phyloP scores from a whole-genome alignment of 768 basidiomycete genomes.

The Auricularia cornea region DNA sequence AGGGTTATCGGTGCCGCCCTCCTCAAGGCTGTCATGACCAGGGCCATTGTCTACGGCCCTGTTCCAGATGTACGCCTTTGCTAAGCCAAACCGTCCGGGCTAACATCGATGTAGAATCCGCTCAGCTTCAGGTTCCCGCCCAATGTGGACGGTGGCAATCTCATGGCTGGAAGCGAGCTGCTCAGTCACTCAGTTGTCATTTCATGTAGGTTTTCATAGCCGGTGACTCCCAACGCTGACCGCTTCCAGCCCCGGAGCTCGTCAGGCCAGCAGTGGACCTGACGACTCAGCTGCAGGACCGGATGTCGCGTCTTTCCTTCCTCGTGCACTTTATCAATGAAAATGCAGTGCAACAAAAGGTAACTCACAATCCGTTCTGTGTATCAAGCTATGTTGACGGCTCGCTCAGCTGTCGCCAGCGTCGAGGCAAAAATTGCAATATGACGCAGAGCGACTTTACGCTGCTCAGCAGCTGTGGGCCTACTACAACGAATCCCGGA shows the following conservation, averaged over 20 bases:
- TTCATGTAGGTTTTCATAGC: slow-evolving; percentile 46
- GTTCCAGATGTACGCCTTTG: slow-evolving; percentile 42
- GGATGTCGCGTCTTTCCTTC: slow-evolving; percentile 70
- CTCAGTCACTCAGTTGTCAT: slow-evolving; percentile 61
- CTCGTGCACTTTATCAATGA: slow-evolving; percentile 86
- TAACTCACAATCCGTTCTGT: slow-evolving; percentile 18
- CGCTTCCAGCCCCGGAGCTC: slow-evolving; percentile 48
- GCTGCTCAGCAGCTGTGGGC: slow-evolving; percentile 77
- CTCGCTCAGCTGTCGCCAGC: slow-evolving; percentile 67
- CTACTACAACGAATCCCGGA: slow-evolving; percentile 46
- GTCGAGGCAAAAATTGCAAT: slow-evolving; percentile 64
- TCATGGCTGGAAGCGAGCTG: slow-evolving; percentile 74
- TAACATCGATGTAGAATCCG: slow-evolving; percentile 48
- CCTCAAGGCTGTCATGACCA: slow-evolving; percentile 72
- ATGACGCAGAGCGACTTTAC: slow-evolving; percentile 81
- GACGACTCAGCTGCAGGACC: slow-evolving; percentile 62
- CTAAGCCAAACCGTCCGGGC: no score
- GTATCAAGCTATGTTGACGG: neutral
- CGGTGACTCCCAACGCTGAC: neutral
- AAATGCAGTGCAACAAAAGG: slow-evolving; percentile 72
- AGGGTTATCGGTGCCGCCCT: slow-evolving; percentile 39
- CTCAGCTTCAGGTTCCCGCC: slow-evolving; percentile 75
- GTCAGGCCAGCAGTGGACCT: slow-evolving; percentile 74
- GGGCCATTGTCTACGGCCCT: slow-evolving; percentile 73
- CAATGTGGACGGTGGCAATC: slow-evolving; percentile 65